A percentile compares a stretch with the other conserved stretches of the same genome.
Evolutionary conservation across 352 stramenopile genomes (phyloP).

Genomic region (Peronospora farinosa): DNA sequence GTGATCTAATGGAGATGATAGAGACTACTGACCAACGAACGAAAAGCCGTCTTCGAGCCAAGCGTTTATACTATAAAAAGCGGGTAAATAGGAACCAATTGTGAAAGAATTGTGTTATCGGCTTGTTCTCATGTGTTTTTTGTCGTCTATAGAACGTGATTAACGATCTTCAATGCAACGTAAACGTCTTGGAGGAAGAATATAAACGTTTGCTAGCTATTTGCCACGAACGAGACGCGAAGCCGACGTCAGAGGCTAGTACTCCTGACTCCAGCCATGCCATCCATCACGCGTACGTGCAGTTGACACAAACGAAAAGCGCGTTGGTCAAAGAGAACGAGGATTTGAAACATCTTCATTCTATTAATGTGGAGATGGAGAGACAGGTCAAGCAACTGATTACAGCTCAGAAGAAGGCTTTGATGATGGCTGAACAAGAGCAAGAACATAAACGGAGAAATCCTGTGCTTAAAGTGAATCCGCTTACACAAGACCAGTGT

Average conservation of each 20-base stretch:
- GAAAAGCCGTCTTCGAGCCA: conserved; percentile 58
- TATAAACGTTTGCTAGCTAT: conserved; percentile 39
- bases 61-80: conserved; percentile 75
- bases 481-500: conserved; percentile 40
- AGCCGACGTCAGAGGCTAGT: conserved; percentile 14
- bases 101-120: background rate
- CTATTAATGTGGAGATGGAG: conserved; percentile 43
- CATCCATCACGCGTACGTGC: conserved; percentile 37
- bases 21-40: conserved; percentile 33
- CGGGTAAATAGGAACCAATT: conserved; percentile 26
- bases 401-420: conserved; percentile 36
- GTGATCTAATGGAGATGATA: conserved; percentile 13
- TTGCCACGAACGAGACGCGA: conserved; percentile 26
- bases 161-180: conserved; percentile 43
- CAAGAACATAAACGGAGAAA: conserved; percentile 43
- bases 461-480: conserved; percentile 36
- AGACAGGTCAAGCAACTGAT: conserved; percentile 39
- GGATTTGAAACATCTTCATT: conserved; percentile 41
- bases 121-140: background rate
- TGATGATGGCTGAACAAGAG: conserved; percentile 20
- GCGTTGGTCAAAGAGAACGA: conserved; percentile 50
- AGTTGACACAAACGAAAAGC: conserved; percentile 41
- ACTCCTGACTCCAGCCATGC: background rate
- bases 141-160: conserved; percentile 41
- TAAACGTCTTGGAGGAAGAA: conserved; percentile 34